Base-by-base conservation (phyloP, 1,284 basidiomycete genomes). In the Moesziomyces sp. region DNA sequence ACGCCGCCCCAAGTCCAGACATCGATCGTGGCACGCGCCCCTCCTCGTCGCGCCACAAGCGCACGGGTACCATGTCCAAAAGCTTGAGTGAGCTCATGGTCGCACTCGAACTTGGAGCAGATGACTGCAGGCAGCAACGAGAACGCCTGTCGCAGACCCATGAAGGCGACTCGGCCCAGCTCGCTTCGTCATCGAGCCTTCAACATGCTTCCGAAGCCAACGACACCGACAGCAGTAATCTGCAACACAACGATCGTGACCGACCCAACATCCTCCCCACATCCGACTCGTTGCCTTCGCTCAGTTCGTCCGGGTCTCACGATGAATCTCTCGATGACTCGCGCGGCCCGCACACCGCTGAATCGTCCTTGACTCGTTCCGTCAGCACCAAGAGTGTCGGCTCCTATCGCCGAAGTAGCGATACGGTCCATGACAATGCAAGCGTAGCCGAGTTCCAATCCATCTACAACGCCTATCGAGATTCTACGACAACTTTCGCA, bases 11-110 rank as follows among this genome's bases (percentile, higher is more conserved):
- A 9, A 3, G 1, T 11, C 40, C 45, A 9, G 18, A 28, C 5
- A 7, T 43, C 23, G 24, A 14, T 14, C 30, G 14, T 0, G n/a
- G 8, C n/a, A 10, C 4, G 6, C 7, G 21, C 45, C 6, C 28
- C 5, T 35, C 33, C 7, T 40, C 9, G 16, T 33, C 28, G 24
- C 50, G 53, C 46, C 65, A 58, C n/a, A 54, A 56, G 35, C 58
- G 72, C 21, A 58, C 26, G 21, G 58, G 58, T 9, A 60, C 52
- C 35, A 55, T 74, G 68, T 46, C 51, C 23, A 64, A 52, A 51
- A 76, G 61, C 52, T 61, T 76, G 49, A 63, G 52, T 50, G 67
- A 73, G 42, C 64, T 76, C 35, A 55, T 76, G 33, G 59, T 55
- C 1, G 74, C 74, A 19, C 47, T 76, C 10, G 64, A 70, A 21